Evolutionary conservation across 176 grass and related monocot genomes (phyloP).

Genomic region (Oryza coarctata): DNA sequence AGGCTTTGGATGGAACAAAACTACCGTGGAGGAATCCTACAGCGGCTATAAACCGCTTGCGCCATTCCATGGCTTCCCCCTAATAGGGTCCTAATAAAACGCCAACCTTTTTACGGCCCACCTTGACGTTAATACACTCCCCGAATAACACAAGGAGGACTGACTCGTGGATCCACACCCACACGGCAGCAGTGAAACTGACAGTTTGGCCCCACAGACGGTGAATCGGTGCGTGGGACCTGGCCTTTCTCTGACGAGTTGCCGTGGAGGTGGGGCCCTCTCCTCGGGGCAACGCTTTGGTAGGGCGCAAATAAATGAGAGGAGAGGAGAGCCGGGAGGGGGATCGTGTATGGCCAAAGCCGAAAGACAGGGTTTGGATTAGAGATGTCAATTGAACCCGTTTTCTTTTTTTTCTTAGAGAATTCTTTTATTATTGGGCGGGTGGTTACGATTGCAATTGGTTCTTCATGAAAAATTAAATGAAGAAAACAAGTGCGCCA

Average conservation of each 20-base stretch:
- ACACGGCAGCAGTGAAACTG: slow-evolving; percentile 10
- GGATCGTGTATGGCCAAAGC: not conserved
- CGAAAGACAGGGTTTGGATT: not conserved
- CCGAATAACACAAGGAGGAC: not conserved
- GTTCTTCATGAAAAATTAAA: too few species aligned
- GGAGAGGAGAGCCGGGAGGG: not conserved
- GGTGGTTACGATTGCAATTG: too few species aligned
- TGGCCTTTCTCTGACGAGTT: not conserved
- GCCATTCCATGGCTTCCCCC: slow-evolving; percentile 28
- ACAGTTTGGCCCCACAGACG: not conserved
- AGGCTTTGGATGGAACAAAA: not conserved
- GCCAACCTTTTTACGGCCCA: slow-evolving; percentile 7
- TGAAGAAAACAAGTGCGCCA: too few species aligned
- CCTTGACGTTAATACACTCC: slow-evolving; percentile 18
- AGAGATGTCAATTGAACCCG: too few species aligned
- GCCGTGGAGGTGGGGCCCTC: not conserved
- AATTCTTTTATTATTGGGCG: too few species aligned
- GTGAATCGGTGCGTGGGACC: not conserved
- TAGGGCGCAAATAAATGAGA: not conserved
- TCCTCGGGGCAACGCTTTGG: not conserved
- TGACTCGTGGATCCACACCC: not conserved
- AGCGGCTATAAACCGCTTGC: not conserved
- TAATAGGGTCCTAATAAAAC: too few species aligned
- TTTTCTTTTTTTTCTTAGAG: too few species aligned
- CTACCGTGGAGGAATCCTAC: slow-evolving; percentile 22